Evolutionary conservation across 2,329 filamentous ascomycete species (phyloP).

Genomic region (Chrysosporium keratinophilum): DNA sequence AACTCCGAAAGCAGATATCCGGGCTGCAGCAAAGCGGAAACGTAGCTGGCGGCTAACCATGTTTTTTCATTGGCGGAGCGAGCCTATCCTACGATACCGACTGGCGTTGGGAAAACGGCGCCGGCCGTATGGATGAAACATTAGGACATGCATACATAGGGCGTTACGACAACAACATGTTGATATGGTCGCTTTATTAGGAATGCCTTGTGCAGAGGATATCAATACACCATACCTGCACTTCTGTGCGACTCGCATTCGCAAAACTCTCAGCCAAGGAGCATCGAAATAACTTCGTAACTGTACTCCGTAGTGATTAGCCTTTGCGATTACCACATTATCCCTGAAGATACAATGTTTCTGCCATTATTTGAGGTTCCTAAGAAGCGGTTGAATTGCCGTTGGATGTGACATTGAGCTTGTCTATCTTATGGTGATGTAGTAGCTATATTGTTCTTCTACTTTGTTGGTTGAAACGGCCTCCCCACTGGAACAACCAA

Average conservation of each 20-base stretch:
- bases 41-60: constrained; percentile 26
- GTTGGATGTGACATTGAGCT: too few species aligned
- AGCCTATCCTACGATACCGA: neutral
- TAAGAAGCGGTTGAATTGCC: too few species aligned
- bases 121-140: neutral
- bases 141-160: neutral
- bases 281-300: too few species aligned
- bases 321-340: too few species aligned
- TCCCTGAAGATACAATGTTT: too few species aligned
- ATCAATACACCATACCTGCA: neutral
- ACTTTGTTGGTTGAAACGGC: too few species aligned
- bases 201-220: neutral
- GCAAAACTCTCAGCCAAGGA: neutral
- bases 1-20: constrained; percentile 40
- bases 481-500: too few species aligned
- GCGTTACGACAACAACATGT: neutral
- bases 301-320: too few species aligned
- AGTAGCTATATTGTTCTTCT: too few species aligned
- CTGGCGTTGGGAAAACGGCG: neutral
- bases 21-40: constrained; percentile 30
- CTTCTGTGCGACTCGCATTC: neutral
- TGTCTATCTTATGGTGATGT: too few species aligned
- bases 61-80: neutral
- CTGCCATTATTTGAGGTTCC: too few species aligned
- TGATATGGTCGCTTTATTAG: neutral